Base-by-base conservation (phyloP, 192 early-diverging fungal species). In the Cladochytrium replicatum region DNA sequence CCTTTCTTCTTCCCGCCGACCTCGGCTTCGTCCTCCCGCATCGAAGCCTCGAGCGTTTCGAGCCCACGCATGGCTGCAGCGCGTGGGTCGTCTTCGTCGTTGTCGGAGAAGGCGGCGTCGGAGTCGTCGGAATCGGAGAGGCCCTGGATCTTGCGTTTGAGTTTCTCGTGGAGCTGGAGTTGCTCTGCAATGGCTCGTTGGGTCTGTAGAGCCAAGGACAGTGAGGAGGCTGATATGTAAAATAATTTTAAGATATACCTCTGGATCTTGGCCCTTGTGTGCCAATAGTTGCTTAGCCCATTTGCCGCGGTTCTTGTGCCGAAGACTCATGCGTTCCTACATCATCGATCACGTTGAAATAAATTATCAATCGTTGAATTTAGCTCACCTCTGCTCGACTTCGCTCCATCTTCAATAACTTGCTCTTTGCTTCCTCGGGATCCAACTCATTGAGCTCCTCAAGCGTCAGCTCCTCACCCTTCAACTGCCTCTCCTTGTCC, bases 291-390 rank as follows among this genome's bases (percentile, higher is more conserved):
- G 74, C 52, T 86, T 88, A 21, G 93, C 91, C 96, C 96, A 99
- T 63, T 97, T 93, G 50, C 91, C 83, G 0, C 82, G 93, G 58
- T 89, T 91, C 66, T 95, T 95, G 66, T 96, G 93, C 19, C 87
- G 81, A 46, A 93, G 64, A 1, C 90, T 77, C 81, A 97, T 88
- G 15, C 96, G 86, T 61, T 95, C 93, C 58, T 86, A 47, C 5
- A 31, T 47, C 2, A 47, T 46, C 38, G 19, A 22, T 46, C 2
- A 30, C 26, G 19, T 39, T 46, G 11, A 19, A 31, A 15, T 0
- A 43, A 24, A 24, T 29, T 29, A 23, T 1, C 3, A 22, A 0
- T 32, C 31, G 22, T 24, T 39, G 27, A 8, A 45, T 48, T 39
- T 24, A 19, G 1, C 37, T 32, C 29, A 67, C 64, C 48, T 62